Conservation (phyloP, 2,329 filamentous ascomycete species). For the Claviceps cyperi region DNA sequence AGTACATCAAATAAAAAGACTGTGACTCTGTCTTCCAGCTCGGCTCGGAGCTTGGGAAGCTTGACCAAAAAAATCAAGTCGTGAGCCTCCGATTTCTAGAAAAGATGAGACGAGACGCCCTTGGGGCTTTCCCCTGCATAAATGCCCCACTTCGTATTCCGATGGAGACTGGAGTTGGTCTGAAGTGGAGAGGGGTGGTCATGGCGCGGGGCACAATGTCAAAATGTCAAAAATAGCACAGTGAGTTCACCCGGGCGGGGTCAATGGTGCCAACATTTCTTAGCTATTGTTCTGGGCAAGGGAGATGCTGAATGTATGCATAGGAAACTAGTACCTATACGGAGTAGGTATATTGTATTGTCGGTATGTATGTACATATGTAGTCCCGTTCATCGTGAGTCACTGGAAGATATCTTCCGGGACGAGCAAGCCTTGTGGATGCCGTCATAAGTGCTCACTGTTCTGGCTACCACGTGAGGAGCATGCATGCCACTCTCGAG, state of each 20-base stretch:
- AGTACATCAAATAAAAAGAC: too few relatives aligned
- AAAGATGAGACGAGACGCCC: too few relatives aligned
- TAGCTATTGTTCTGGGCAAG: not conserved
- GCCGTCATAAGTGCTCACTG: not conserved
- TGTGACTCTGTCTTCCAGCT: too few relatives aligned
- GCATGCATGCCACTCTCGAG: too few relatives aligned
- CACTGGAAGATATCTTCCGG: not conserved
- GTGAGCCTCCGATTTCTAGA: too few relatives aligned
- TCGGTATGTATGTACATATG: too few relatives aligned
- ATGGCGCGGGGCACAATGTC: constrained; percentile 1
- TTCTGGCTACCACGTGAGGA: too few relatives aligned
- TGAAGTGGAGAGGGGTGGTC: not conserved
- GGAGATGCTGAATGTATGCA: not conserved
- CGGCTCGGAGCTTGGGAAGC: too few relatives aligned
- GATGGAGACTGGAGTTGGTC: not conserved
- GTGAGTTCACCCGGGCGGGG: not conserved
- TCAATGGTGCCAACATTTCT: not conserved
- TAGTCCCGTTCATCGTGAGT: not conserved
- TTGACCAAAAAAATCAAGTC: too few relatives aligned
- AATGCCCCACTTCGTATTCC: not conserved
- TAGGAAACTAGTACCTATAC: too few relatives aligned
- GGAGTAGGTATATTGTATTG: too few relatives aligned
- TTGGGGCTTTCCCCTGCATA: not conserved
- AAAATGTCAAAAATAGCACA: constrained; percentile 6
- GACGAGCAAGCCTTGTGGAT: not conserved